Conservation (phyloP, 2,329 filamentous ascomycete species). For the Leptographium procerum region DNA sequence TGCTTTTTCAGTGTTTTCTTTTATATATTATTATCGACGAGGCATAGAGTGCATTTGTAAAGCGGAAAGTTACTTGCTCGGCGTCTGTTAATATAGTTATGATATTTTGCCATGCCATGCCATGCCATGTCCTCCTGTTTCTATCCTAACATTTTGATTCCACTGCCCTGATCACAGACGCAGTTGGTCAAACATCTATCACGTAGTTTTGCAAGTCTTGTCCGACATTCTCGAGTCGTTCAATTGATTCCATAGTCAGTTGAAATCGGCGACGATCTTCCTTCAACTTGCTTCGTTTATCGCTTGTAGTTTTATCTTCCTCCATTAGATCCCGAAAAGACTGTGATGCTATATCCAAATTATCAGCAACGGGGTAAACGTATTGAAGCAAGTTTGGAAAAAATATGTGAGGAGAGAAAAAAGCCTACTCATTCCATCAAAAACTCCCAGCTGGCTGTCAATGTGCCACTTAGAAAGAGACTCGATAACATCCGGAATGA, state of each 20-base stretch:
- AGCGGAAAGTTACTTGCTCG: neutral
- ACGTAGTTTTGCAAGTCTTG: neutral
- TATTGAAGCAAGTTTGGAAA: neutral
- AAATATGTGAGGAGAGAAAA: neutral
- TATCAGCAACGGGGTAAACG: neutral
- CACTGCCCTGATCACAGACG: no score
- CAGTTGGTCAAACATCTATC: neutral
- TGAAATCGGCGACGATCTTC: conserved; percentile 21
- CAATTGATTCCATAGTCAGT: conserved; percentile 23
- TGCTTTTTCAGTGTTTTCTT: neutral
- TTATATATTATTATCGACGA: neutral
- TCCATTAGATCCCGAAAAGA: conserved; percentile 24
- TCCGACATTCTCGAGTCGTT: conserved; percentile 18
- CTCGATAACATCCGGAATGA: conserved; percentile 32
- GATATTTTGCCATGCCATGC: neutral
- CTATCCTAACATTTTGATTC: neutral
- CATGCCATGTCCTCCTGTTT: neutral
- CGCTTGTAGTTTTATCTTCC: conserved; percentile 22
- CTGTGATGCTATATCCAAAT: conserved; percentile 1
- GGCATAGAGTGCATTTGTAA: neutral
- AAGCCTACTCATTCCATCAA: conserved; percentile 19
- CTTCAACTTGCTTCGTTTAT: conserved; percentile 19
- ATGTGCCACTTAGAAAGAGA: conserved; percentile 29
- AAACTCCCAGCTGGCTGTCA: conserved; percentile 31
- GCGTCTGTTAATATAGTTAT: neutral